Percentiles rank a stretch among this genome's conserved stretches.
Evolutionary conservation across 768 basidiomycete species (phyloP).

Genomic region (Mycena sanguinolenta): DNA sequence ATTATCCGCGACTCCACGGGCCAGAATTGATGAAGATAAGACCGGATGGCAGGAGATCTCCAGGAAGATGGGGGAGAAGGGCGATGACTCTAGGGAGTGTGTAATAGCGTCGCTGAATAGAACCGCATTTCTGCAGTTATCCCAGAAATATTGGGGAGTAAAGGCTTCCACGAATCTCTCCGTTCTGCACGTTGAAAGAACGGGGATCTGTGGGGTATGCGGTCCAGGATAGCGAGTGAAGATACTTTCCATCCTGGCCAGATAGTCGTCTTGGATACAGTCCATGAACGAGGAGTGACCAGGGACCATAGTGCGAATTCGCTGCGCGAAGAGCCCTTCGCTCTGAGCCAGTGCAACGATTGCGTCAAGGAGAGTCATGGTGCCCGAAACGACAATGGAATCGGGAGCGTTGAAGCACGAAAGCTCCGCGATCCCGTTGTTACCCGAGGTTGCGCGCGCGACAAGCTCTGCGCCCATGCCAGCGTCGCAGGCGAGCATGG

Average conservation of each 20-base stretch:
- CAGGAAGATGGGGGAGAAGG: constrained; percentile 12
- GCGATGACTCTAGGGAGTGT: constrained; percentile 3
- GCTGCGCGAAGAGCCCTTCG: constrained; percentile 42
- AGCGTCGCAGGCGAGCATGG: constrained; percentile 43
- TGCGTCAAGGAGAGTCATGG: constrained; percentile 32
- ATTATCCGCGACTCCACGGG: not conserved
- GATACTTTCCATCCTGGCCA: constrained; percentile 18
- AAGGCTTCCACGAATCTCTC: constrained; percentile 12
- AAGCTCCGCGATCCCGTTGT: constrained; percentile 39
- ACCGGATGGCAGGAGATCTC: constrained; percentile 27
- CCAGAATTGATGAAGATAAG: constrained; percentile 18
- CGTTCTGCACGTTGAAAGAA: constrained; percentile 20
- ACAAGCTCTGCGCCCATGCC: constrained; percentile 13
- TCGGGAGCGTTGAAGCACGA: constrained; percentile 48
- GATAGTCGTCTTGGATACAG: constrained; percentile 34
- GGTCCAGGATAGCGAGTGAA: constrained; percentile 28
- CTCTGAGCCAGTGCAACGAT: constrained; percentile 40
- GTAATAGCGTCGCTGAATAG: constrained; percentile 20
- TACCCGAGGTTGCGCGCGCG: not conserved
- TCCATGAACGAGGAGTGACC: constrained; percentile 49
- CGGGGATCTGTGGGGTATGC: constrained; percentile 21
- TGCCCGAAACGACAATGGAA: constrained; percentile 47
- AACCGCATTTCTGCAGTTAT: constrained; percentile 23
- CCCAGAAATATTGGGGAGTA: constrained; percentile 25
- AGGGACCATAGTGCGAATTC: constrained; percentile 43